phyloP scores from a whole-genome alignment of 352 stramenopile species.

The Peronospora belbahrii region DNA sequence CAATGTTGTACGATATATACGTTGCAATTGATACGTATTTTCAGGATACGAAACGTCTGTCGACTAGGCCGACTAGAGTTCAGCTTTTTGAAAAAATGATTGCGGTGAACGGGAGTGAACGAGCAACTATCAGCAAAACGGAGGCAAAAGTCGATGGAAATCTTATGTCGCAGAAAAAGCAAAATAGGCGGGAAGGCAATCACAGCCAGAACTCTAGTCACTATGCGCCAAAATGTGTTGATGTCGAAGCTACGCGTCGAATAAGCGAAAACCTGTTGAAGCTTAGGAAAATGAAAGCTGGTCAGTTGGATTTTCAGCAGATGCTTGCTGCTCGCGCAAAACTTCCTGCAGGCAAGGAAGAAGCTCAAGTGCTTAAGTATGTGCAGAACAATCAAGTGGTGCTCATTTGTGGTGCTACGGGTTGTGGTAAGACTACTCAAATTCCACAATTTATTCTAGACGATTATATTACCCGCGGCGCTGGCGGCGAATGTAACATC shows the following conservation, averaged over 20 bases:
- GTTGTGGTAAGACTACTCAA: constrained; percentile 94
- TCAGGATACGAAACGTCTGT: constrained; percentile 23
- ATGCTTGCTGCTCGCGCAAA: constrained; percentile 47
- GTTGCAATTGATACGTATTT: constrained; percentile 56
- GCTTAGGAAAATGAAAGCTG: constrained; percentile 33
- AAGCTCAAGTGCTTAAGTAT: constrained; percentile 45
- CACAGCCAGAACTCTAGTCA: constrained; percentile 5
- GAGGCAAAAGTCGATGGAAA: constrained; percentile 7
- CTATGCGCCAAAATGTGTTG: constrained; percentile 17
- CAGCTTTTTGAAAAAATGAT: constrained; percentile 25
- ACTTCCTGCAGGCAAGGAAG: constrained; percentile 56
- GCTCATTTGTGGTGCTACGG: constrained; percentile 92
- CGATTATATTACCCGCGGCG: constrained; percentile 76
- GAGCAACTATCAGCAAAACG: constrained; percentile 3
- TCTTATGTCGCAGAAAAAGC: constrained; percentile 15
- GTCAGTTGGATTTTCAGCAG: constrained; percentile 37
- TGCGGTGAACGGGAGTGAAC: constrained; percentile 1
- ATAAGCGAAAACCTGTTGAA: constrained; percentile 44
- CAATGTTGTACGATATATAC: constrained; percentile 77
- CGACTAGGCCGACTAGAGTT: constrained; percentile 23
- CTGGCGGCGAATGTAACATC: constrained; percentile 89
- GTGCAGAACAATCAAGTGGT: constrained; percentile 82
- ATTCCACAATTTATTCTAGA: constrained; percentile 97
- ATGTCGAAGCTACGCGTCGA: constrained; percentile 31
- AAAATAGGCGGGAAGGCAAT: constrained; percentile 9